A percentile compares a stretch with the other conserved stretches of the same genome.
phyloP scores from a whole-genome alignment of 805 yeast species.

The Cyberlindnera xylosilytica region DNA sequence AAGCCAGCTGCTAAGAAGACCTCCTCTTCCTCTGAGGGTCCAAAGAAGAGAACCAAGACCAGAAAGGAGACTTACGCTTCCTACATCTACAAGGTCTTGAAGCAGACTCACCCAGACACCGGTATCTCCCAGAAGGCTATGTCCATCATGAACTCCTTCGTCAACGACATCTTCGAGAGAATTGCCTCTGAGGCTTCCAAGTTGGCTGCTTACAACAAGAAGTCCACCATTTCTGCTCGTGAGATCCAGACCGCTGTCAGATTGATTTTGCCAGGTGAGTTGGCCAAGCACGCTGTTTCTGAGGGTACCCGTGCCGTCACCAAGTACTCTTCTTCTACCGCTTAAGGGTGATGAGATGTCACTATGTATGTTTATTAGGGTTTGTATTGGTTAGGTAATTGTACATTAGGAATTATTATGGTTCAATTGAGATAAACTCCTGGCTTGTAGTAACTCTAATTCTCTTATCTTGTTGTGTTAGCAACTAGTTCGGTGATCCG shows the following conservation, averaged over 20 bases:
- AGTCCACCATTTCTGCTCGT: conserved; percentile 96
- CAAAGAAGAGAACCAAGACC: conserved; percentile 91
- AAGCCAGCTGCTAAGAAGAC: conserved; percentile 87
- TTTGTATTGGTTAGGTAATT: conserved; percentile 29
- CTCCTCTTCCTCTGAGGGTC: conserved; percentile 71
- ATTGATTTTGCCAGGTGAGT: conserved; percentile 97
- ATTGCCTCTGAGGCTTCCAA: conserved; percentile 97
- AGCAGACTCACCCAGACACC: conserved; percentile 99
- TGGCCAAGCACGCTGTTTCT: conserved; percentile 97
- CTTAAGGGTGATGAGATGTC: conserved; percentile 27
- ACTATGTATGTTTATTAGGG: conserved; percentile 26
- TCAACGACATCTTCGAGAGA: conserved; percentile 97
- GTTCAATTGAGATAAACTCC: conserved; percentile 17
- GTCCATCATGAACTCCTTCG: conserved; percentile 98
- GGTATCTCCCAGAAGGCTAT: conserved; percentile 99
- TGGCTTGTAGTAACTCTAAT: neutral
- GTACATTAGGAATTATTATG: conserved; percentile 31
- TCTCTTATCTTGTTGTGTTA: too few species aligned
- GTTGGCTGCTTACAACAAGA: conserved; percentile 98
- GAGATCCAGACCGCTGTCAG: conserved; percentile 99
- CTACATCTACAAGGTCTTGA: conserved; percentile 96
- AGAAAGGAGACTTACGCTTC: conserved; percentile 99
- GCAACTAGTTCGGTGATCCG: too few species aligned
- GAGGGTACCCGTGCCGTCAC: conserved; percentile 99
- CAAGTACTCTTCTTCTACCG: conserved; percentile 78